Percentiles rank a stretch among this genome's conserved stretches.
Evolutionary conservation across 2,329 filamentous ascomycete species (phyloP).

Genomic region (Coniochaeta sp.): DNA sequence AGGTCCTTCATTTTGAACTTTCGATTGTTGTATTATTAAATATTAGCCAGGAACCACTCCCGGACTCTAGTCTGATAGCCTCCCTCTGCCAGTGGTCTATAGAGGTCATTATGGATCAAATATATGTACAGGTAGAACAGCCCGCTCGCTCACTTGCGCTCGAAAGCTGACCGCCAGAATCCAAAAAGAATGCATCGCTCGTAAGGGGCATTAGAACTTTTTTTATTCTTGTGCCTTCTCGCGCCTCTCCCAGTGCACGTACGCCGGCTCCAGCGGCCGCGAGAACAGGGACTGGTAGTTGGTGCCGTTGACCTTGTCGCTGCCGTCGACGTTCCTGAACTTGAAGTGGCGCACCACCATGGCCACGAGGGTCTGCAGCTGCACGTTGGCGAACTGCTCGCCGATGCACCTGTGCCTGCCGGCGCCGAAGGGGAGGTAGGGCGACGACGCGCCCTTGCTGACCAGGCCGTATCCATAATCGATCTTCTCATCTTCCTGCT

Average conservation of each 20-base stretch:
- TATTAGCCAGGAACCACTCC: neutral
- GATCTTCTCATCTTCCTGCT: slow-evolving; percentile 62
- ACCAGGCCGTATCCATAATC: slow-evolving; percentile 94
- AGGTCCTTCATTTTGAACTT: neutral
- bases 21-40: slow-evolving; percentile 1
- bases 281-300: slow-evolving; percentile 69
- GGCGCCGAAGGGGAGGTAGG: slow-evolving; percentile 90
- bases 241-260: slow-evolving; percentile 70
- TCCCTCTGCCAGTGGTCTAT: neutral
- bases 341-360: slow-evolving; percentile 73
- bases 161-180: neutral
- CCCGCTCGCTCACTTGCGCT: no score
- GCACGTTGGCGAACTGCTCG: slow-evolving; percentile 92
- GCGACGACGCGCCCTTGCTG: slow-evolving; percentile 81
- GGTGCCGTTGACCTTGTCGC: slow-evolving; percentile 59
- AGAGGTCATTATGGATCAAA: neutral
- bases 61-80: neutral
- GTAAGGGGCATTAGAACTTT: no score
- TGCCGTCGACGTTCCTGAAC: slow-evolving; percentile 68
- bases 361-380: slow-evolving; percentile 79
- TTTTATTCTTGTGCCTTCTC: slow-evolving; percentile 27
- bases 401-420: slow-evolving; percentile 92
- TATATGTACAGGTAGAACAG: neutral
- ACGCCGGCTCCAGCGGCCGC: slow-evolving; percentile 62
- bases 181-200: neutral